These are phyloP conservation scores for Nakazawaea pomicola DNA, from an alignment of 805 yeast genomes.

Conservation along the genomic window DNA sequence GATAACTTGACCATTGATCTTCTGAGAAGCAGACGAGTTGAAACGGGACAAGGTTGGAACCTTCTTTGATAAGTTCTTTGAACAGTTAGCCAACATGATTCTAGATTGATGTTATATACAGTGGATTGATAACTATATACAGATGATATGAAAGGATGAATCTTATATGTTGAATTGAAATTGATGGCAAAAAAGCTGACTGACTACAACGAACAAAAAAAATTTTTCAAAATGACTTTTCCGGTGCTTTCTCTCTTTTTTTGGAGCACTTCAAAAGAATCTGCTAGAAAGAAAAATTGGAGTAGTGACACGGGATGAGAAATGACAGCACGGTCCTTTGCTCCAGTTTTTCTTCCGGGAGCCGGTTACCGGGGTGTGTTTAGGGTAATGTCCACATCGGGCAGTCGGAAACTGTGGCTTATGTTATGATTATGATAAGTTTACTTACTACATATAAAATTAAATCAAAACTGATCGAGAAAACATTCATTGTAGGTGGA, in stretches of 20 bases:
- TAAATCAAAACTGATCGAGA: too few species aligned
- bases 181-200: neutral
- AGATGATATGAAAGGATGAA: neutral
- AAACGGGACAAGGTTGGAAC: conserved; percentile 14
- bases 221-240: neutral
- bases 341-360: too few species aligned
- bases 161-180: neutral
- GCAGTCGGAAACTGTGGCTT: too few species aligned
- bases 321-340: too few species aligned
- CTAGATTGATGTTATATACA: too few species aligned
- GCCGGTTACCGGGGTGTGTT: too few species aligned
- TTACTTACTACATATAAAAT: too few species aligned
- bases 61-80: conserved; percentile 7
- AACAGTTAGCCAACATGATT: conserved; percentile 11
- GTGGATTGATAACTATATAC: conserved; percentile 2
- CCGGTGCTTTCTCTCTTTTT: neutral
- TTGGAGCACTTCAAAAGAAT: neutral
- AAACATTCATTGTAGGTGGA: too few species aligned
- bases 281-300: too few species aligned
- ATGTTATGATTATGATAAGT: too few species aligned
- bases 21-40: conserved; percentile 20
- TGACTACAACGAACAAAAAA: neutral
- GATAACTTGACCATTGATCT: conserved; percentile 44
- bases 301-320: neutral
- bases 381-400: too few species aligned